Evolutionary conservation across 2,329 filamentous ascomycete species (phyloP), one percentile per base, ranked within the genome.

Genomic region (Drechslerella stenobrocha): DNA sequence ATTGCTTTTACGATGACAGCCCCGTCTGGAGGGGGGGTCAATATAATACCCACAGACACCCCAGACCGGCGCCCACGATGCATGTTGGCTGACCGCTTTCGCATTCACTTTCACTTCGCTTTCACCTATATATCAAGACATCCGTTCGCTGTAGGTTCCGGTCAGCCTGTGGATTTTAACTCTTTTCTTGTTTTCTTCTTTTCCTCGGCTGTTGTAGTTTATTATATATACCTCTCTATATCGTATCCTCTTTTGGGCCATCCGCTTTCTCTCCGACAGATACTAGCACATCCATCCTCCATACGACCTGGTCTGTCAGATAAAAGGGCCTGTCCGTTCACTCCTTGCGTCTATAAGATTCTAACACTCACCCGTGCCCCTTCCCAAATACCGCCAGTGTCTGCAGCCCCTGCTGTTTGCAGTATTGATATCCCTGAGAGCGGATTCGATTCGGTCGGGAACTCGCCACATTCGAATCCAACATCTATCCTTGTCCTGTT

Each of bases 341-440:
- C 28, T 30, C 28, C 28, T 53, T 35, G 51, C 51, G 51, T 32
- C 37, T 15, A 53, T 35, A n/a, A 5, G 24, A 35, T 42, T 15
- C 8, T 15, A 5, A 9, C 28, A 28, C 22, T 26, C 2, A n/a
- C n/a, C 50, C 2, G 34, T n/a, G 15, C 22, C 11, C 20, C 37
- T 52, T 42, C 32, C 35, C 51, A 3, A 50, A 30, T 30, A 30
- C 11, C 23, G 3, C 34, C 37, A 18, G 3, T 9, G 6, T 18
- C n/a, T 23, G 5, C 34, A 30, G 52, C 57, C 47, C 52, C 59
- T 59, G 47, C 53, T 45, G 61, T 51, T 66, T 59, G 61, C 61
- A 66, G 61, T 52, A 66, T 53, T 26, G 22, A 24, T 20, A 53
- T 52, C 52, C 53, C 53, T 66, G 53, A 58, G 60, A 48, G 52